These are phyloP conservation scores for Solanum virginianum DNA, from an alignment of 257 asterid genomes.

Conservation along the genomic window DNA sequence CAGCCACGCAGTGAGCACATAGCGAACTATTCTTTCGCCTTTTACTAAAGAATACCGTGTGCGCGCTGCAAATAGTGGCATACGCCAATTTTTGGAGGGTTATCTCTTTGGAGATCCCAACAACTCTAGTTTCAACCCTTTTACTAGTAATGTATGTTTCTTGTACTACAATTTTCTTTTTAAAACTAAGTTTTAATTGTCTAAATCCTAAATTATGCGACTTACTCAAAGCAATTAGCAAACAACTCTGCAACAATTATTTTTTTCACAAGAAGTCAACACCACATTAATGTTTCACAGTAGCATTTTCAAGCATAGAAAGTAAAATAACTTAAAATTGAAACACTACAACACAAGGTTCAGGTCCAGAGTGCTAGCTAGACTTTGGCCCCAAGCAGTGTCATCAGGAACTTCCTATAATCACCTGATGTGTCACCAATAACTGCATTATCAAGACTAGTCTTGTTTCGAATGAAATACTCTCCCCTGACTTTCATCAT, in stretches of 20 bases:
- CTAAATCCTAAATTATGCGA: too few species aligned
- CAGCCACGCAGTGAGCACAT: neutral
- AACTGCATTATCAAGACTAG: constrained; percentile 45
- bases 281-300: neutral
- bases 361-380: constrained; percentile 4
- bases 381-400: constrained; percentile 52
- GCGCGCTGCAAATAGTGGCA: neutral
- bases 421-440: constrained; percentile 74
- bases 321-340: neutral
- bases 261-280: neutral
- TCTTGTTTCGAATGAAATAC: constrained; percentile 27
- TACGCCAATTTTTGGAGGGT: neutral
- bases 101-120: neutral
- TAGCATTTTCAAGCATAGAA: neutral
- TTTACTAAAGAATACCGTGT: neutral
- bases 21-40: neutral
- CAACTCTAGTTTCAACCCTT: neutral
- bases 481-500: constrained; percentile 54
- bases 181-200: too few species aligned
- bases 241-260: neutral
- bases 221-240: neutral
- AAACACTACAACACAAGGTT: neutral
- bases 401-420: constrained; percentile 58
- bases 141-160: too few species aligned
- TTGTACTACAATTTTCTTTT: too few species aligned